A percentile compares a stretch with the other conserved stretches of the same genome.
Conservation (phyloP, 768 basidiomycete species). For the Pholiota molesta region DNA sequence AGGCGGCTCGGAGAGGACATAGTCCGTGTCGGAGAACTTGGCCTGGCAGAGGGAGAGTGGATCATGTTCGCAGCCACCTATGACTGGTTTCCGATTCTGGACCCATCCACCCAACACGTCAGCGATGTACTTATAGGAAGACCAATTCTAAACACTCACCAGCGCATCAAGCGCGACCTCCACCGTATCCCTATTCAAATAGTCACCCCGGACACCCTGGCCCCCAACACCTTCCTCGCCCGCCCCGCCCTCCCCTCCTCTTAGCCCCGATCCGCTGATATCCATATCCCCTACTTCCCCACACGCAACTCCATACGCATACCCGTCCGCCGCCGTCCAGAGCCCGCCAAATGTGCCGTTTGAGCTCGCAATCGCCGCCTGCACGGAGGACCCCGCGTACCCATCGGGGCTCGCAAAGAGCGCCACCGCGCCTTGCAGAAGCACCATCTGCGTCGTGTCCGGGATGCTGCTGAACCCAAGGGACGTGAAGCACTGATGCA, state of each 20-base stretch:
- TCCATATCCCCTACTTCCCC: constrained; percentile 55
- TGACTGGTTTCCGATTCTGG: constrained; percentile 75
- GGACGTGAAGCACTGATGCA: constrained; percentile 87
- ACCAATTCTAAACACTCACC: constrained; percentile 46
- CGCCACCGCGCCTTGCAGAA: constrained; percentile 80
- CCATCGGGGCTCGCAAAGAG: constrained; percentile 88
- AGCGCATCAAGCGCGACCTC: constrained; percentile 79
- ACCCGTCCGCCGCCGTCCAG: constrained; percentile 88
- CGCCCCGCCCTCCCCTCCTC: neutral
- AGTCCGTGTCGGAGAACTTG: constrained; percentile 45
- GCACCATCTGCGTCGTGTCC: constrained; percentile 77
- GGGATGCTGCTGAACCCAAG: constrained; percentile 81
- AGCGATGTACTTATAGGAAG: constrained; percentile 1
- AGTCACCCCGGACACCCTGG: constrained; percentile 41
- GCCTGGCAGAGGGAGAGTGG: constrained; percentile 68
- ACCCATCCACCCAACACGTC: constrained; percentile 11
- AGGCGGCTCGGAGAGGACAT: constrained; percentile 59
- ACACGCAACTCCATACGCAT: constrained; percentile 88
- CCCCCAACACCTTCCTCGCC: constrained; percentile 33
- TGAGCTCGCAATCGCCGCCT: constrained; percentile 89
- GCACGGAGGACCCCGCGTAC: constrained; percentile 80
- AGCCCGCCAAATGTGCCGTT: constrained; percentile 82
- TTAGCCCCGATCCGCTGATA: constrained; percentile 26
- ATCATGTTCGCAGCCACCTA: constrained; percentile 88
- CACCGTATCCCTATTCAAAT: constrained; percentile 75